phyloP scores from a whole-genome alignment of 805 yeast genomes.

The Starmerella vaccinii region DNA sequence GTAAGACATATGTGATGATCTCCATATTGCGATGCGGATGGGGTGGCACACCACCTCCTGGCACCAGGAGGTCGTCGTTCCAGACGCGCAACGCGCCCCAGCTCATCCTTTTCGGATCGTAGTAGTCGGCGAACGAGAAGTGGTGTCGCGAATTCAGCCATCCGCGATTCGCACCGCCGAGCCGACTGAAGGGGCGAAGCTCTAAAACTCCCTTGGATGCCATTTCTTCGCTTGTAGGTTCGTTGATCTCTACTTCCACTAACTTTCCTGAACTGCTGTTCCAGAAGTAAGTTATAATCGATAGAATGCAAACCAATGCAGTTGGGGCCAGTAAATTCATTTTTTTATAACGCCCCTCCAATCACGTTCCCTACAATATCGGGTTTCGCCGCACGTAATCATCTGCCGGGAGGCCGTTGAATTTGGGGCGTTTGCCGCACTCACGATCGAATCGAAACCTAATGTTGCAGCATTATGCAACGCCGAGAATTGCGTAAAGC shows the following conservation, averaged over 20 bases:
- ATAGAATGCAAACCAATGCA: not conserved
- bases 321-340: not conserved
- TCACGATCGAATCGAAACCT: too few relatives aligned
- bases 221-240: too few relatives aligned
- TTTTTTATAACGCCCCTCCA: not conserved
- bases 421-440: too few relatives aligned
- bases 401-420: too few relatives aligned
- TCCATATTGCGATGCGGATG: conserved; percentile 23
- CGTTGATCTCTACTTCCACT: not conserved
- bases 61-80: conserved; percentile 18
- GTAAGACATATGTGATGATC: conserved; percentile 15
- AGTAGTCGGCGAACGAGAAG: conserved; percentile 20
- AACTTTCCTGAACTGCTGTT: not conserved
- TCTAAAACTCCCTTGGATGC: conserved; percentile 5
- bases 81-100: conserved; percentile 22
- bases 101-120: conserved; percentile 18
- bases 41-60: conserved; percentile 19
- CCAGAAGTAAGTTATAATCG: not conserved
- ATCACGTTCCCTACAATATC: not conserved
- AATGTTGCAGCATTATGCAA: too few relatives aligned
- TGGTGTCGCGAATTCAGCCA: conserved; percentile 21
- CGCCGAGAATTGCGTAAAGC: too few relatives aligned
- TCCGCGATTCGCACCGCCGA: conserved; percentile 20
- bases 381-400: not conserved
- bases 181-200: conserved; percentile 15